Evolutionary conservation across 2,329 filamentous ascomycete genomes (phyloP).

Genomic region (Taxawa tesnikishii): DNA sequence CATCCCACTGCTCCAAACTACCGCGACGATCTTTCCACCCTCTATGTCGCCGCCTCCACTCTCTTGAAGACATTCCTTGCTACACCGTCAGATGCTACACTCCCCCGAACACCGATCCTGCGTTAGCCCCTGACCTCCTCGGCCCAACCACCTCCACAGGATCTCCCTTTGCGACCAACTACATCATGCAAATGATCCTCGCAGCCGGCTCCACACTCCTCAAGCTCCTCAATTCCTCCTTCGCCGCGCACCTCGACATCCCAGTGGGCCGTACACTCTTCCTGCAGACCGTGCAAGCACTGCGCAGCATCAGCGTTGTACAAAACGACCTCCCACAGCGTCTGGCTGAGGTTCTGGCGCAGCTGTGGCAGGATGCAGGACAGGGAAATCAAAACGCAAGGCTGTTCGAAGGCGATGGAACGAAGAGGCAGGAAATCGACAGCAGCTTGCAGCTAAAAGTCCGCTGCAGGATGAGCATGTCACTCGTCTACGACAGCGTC

Average conservation of each 20-base stretch:
- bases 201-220: slow-evolving; percentile 66
- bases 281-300: slow-evolving; percentile 55
- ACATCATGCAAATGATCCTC: slow-evolving; percentile 77
- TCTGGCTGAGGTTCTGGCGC: slow-evolving; percentile 72
- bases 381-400: slow-evolving; percentile 12
- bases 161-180: slow-evolving; percentile 55
- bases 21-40: slow-evolving; percentile 59
- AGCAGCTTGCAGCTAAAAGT: slow-evolving; percentile 68
- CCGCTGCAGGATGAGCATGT: slow-evolving; percentile 76
- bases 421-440: slow-evolving; percentile 31
- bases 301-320: slow-evolving; percentile 61
- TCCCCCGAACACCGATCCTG: slow-evolving; percentile 3
- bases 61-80: slow-evolving; percentile 64
- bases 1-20: slow-evolving; percentile 60
- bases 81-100: slow-evolving; percentile 2
- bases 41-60: slow-evolving; percentile 59
- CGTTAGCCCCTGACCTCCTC: no score
- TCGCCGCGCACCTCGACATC: slow-evolving; percentile 58
- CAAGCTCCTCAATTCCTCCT: slow-evolving; percentile 66
- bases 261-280: slow-evolving; percentile 57
- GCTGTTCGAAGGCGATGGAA: slow-evolving; percentile 16
- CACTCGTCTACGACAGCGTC: slow-evolving; percentile 70
- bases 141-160: slow-evolving; percentile 5
- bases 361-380: slow-evolving; percentile 60
- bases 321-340: slow-evolving; percentile 71